phyloP scores from a whole-genome alignment of 2,329 filamentous ascomycete species.

The Samsoniella hepiali region DNA sequence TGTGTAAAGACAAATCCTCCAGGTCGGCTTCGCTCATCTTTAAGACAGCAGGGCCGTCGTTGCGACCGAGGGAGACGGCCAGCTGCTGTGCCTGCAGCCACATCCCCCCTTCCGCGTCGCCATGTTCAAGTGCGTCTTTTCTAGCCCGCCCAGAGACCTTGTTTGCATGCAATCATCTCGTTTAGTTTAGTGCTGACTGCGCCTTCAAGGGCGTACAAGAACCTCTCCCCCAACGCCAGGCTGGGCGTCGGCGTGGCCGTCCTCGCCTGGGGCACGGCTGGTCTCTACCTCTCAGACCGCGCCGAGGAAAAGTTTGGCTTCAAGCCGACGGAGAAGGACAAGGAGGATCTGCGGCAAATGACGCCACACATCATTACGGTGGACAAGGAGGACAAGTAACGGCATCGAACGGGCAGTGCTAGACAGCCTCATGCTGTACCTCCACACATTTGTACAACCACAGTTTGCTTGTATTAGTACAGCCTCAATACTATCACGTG shows the following conservation, averaged over 20 bases:
- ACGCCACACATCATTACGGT: constrained; percentile 62
- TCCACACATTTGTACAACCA: background rate
- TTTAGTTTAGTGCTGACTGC: background rate
- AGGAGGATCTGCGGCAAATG: constrained; percentile 58
- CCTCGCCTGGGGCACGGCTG: constrained; percentile 71
- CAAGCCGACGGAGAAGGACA: constrained; percentile 70
- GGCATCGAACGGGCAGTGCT: background rate
- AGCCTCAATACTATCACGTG: background rate
- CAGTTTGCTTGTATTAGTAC: background rate
- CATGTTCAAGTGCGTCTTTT: constrained; percentile 18
- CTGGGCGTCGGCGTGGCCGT: constrained; percentile 69
- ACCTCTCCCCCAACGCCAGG: constrained; percentile 67
- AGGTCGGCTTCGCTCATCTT: too few species aligned
- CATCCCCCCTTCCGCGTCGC: background rate
- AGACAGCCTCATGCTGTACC: background rate
- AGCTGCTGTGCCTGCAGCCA: background rate
- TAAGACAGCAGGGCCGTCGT: too few species aligned
- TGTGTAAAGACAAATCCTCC: background rate
- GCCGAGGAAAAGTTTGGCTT: constrained; percentile 72
- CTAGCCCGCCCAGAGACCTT: background rate
- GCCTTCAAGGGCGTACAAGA: constrained; percentile 63
- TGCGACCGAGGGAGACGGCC: too few species aligned
- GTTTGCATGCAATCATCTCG: background rate
- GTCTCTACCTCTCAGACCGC: constrained; percentile 69
- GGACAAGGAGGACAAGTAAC: constrained; percentile 36